Conservation (phyloP, 2,329 filamentous ascomycete species). For the Fusarium ramigenum region DNA sequence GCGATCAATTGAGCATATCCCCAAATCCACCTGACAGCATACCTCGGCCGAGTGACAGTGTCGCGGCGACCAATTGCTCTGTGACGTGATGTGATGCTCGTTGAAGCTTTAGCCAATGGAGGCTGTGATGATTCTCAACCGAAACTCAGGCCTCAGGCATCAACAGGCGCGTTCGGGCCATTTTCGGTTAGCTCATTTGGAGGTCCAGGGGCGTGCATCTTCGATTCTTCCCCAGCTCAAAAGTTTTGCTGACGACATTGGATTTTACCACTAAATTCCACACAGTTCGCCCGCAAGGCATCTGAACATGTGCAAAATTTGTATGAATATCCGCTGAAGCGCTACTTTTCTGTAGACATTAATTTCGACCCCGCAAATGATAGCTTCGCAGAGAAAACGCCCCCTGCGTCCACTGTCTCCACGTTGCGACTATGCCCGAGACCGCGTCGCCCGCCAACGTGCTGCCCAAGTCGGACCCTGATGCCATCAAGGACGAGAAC, state of each 20-base stretch:
- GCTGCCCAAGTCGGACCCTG: constrained; percentile 45
- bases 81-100: constrained; percentile 44
- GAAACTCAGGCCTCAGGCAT: constrained; percentile 49
- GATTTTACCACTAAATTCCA: constrained; percentile 56
- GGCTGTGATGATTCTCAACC: constrained; percentile 46
- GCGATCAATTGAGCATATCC: constrained; percentile 21
- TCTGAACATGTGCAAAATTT: constrained; percentile 66
- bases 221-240: constrained; percentile 48
- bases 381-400: constrained; percentile 64
- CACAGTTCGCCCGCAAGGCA: constrained; percentile 56
- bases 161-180: constrained; percentile 35
- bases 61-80: constrained; percentile 51
- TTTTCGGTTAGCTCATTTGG: constrained; percentile 42
- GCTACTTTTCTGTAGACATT: constrained; percentile 62
- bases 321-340: constrained; percentile 56
- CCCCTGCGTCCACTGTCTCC: constrained; percentile 55
- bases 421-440: constrained; percentile 65
- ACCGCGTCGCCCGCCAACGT: constrained; percentile 65
- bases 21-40: background rate
- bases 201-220: constrained; percentile 39
- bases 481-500: constrained; percentile 41
- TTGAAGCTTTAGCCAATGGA: constrained; percentile 46
- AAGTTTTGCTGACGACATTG: constrained; percentile 62
- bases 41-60: constrained; percentile 48
- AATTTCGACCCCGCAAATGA: constrained; percentile 67